Evolutionary conservation across 495 filamentous ascomycete genomes (phyloP).

Genomic region (Trichoderma virens): DNA sequence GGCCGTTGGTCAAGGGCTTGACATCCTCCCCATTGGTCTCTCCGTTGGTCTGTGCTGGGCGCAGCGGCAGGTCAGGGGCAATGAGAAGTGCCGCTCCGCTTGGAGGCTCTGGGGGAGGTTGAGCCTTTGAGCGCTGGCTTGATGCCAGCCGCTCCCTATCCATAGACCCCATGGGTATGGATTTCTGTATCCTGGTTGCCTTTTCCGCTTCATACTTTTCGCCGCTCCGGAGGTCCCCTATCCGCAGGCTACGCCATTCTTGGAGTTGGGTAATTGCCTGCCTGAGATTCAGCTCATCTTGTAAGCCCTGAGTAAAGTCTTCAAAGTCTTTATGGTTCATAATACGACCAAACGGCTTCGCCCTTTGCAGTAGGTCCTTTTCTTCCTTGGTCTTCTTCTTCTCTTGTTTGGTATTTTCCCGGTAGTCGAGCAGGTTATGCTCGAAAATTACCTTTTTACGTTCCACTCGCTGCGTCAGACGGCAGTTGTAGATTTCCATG

Average conservation of each 20-base stretch:
- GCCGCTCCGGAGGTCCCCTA: slow-evolving; percentile 74
- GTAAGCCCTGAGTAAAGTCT: slow-evolving; percentile 68
- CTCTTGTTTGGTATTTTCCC: slow-evolving; percentile 76
- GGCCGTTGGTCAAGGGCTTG: slow-evolving; percentile 35
- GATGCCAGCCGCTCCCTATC: slow-evolving; percentile 68
- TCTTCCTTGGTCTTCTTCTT: slow-evolving; percentile 97
- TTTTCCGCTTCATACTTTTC: slow-evolving; percentile 97
- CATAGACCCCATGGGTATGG: slow-evolving; percentile 65
- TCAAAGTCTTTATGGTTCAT: slow-evolving; percentile 93
- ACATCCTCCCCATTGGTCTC: slow-evolving; percentile 25
- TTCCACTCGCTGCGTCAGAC: slow-evolving; percentile 84
- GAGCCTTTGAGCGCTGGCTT: slow-evolving; percentile 49
- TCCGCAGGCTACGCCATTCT: slow-evolving; percentile 82
- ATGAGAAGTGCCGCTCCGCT: slow-evolving; percentile 65
- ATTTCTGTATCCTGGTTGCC: slow-evolving; percentile 59
- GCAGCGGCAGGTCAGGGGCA: slow-evolving; percentile 65
- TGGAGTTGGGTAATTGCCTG: slow-evolving; percentile 86
- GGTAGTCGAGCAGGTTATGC: slow-evolving; percentile 84
- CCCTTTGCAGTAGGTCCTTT: slow-evolving; percentile 77
- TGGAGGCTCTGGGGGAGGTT: slow-evolving; percentile 57
- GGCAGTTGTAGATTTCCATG: slow-evolving; percentile 96
- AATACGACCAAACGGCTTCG: slow-evolving; percentile 92
- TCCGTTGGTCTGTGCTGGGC: slow-evolving; percentile 23
- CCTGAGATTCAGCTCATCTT: slow-evolving; percentile 84
- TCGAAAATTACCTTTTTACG: slow-evolving; percentile 96